Base-by-base conservation (phyloP, 305 asterid genomes). In the Fraxinus xanthoxyloides region DNA sequence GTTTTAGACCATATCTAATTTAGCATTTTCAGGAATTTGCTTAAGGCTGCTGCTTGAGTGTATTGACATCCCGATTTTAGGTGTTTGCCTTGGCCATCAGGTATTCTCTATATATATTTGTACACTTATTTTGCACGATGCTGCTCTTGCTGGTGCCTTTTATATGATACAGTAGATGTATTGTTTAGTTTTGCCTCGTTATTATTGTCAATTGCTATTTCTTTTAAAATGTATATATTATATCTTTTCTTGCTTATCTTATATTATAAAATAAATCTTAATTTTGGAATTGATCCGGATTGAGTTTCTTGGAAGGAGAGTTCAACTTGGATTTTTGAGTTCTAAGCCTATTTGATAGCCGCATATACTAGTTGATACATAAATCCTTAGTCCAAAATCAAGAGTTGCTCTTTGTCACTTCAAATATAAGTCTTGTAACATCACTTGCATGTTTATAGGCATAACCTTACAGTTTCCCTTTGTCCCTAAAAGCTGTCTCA, bases 11-110 rank as follows among this genome's bases (percentile, higher is more conserved):
- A 28, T 28, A 67, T 13, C 36, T 67, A 30, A 28, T 67, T 81
- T 77, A 80, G 77, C 56, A 75, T 87, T 67, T 80, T 84, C 91
- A 96, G 99, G 99, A 85, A 91, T 96, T 86, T 94, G 98, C 90
- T 91, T 88, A 75, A 90, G 95, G 88, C 87, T 96, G 89, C 90
- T 96, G 89, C 91, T 82, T 43, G 98, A 96, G 87, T 94, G 98
- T 88, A 83, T 83, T 77, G 99, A 93, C 86, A 94, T 96, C 86
- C 98, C 99, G 28, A 91, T 96, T 82, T 91, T 94, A 88, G 99
- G 99, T n/a, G 94, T 96, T 82, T 96, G 99, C 89, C 98, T 96
- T 82, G 99, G 99, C 59, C 99, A 96, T 89, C 99, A 96, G 98
- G 99, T 96, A 86, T 30, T 70, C 75, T 17, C 56, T 77, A 19